Conservation (phyloP, 2,329 filamentous ascomycete species). For the Cladosporium austrohemisphaericum region DNA sequence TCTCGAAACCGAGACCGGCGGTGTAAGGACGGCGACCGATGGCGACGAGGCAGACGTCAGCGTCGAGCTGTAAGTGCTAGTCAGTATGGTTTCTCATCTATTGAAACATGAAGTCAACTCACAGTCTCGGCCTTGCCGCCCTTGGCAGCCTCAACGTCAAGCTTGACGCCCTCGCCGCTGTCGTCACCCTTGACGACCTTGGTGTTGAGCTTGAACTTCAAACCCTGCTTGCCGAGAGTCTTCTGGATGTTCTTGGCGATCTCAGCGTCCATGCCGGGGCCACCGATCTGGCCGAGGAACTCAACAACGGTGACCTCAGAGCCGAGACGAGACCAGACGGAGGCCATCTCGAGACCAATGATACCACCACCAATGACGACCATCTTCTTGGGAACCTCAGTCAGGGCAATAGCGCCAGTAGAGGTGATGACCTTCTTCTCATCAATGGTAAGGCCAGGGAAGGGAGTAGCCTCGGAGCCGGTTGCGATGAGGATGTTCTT, state of each 20-base stretch:
- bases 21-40: slow-evolving; percentile 97
- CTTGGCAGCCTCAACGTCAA: slow-evolving; percentile 88
- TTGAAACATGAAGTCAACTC: slow-evolving; percentile 39
- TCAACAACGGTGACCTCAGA: slow-evolving; percentile 96
- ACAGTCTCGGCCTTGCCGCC: slow-evolving; percentile 92
- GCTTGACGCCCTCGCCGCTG: slow-evolving; percentile 70
- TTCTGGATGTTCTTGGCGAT: slow-evolving; percentile 90
- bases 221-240: slow-evolving; percentile 90
- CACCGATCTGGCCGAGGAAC: slow-evolving; percentile 93
- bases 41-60: slow-evolving; percentile 92
- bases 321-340: slow-evolving; percentile 93
- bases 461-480: slow-evolving; percentile 90
- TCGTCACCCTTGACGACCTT: slow-evolving; percentile 88
- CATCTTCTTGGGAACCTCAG: slow-evolving; percentile 93
- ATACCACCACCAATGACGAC: slow-evolving; percentile 97
- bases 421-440: slow-evolving; percentile 97
- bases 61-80: slow-evolving; percentile 63
- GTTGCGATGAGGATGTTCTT: slow-evolving; percentile 99
- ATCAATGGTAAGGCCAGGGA: slow-evolving; percentile 92
- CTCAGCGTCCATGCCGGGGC: slow-evolving; percentile 94
- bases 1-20: slow-evolving; percentile 84
- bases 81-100: slow-evolving; percentile 19
- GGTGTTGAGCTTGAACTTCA: slow-evolving; percentile 97
- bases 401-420: slow-evolving; percentile 85
- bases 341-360: slow-evolving; percentile 96